phyloP scores from a whole-genome alignment of 2,329 filamentous ascomycete genomes.

The Xylariomycetidae sp. region DNA sequence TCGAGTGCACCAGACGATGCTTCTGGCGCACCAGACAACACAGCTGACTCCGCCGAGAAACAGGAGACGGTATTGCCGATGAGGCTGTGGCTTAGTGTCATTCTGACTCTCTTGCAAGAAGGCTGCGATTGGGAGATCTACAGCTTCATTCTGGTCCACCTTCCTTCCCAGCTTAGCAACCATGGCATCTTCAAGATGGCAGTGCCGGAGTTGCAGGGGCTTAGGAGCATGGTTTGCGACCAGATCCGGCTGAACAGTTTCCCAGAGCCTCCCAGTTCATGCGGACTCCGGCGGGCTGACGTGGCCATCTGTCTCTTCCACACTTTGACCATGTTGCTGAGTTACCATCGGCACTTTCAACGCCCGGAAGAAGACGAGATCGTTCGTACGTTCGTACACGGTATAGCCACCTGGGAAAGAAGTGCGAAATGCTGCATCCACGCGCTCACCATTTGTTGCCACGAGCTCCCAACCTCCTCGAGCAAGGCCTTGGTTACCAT shows the following conservation, averaged over 20 bases:
- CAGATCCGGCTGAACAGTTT: constrained; percentile 73
- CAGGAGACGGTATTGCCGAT: constrained; percentile 48
- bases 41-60: constrained; percentile 10
- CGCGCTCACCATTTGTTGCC: constrained; percentile 88
- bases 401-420: constrained; percentile 76
- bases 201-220: constrained; percentile 65
- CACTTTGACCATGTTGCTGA: constrained; percentile 77
- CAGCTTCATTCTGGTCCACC: constrained; percentile 79
- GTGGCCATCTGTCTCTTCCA: constrained; percentile 87
- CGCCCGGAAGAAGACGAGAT: constrained; percentile 86
- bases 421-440: constrained; percentile 93
- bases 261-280: constrained; percentile 72
- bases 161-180: constrained; percentile 84
- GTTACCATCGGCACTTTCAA: constrained; percentile 80
- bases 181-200: constrained; percentile 75
- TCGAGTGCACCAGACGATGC: constrained; percentile 28
- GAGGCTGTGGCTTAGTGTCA: constrained; percentile 67
- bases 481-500: constrained; percentile 81
- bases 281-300: constrained; percentile 78
- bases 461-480: constrained; percentile 83
- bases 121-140: constrained; percentile 87
- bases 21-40: constrained; percentile 5
- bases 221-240: constrained; percentile 74
- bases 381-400: constrained; percentile 77
- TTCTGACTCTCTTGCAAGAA: constrained; percentile 67